Evolutionary conservation across 2,329 filamentous ascomycete genomes (phyloP), one percentile per base, ranked within the genome.

Genomic region (Hysterium pulicare): DNA sequence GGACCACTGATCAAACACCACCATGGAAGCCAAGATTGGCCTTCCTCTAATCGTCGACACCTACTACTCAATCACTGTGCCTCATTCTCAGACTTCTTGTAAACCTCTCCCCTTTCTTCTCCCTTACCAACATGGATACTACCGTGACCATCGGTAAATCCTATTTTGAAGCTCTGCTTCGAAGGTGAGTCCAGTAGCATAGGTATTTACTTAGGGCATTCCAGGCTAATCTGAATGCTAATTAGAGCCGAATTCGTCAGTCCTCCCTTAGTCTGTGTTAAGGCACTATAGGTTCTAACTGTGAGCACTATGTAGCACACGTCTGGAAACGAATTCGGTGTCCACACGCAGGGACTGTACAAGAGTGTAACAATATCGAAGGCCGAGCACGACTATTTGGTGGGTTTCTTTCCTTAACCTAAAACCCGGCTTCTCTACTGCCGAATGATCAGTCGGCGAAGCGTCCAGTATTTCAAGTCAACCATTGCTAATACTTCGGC

Each of bases 101-200:
- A 7, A 8, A 28, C 33, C 33, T 48, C 41, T 41, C 42, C 30
- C 34, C 17, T 20, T 45, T 38, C 48, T 39, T 48, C 46, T 48
- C 36, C 40, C 33, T 46, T 20, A 7, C 15, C 32, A 34, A 50
- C 48, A 70, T 70, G 68, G 58, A 59, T 9, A 60, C 33, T 30
- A 66, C 72, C 50, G 75, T 84, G 38, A 82, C 79, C 8, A 74
- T 84, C 50, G 78, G 79, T 48, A 79, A 75, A 56, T 62, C 67
- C 38, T 79, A 84, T 66, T 79, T 84, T 53, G 76, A 84, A 54
- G 77, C 79, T 44, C 69, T 85, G 35, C 58, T 83, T 40, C 74
- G 76, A 58, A 77, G 79, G 83, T 85, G 66, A 70, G 75, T 62
- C 17, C 35, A 23, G 37, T 33, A 35, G 40, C 21, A 23, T 22